These are phyloP conservation scores for Kodamaea ohmeri DNA, from an alignment of 1,139 yeast genomes.

Conservation along the genomic window DNA sequence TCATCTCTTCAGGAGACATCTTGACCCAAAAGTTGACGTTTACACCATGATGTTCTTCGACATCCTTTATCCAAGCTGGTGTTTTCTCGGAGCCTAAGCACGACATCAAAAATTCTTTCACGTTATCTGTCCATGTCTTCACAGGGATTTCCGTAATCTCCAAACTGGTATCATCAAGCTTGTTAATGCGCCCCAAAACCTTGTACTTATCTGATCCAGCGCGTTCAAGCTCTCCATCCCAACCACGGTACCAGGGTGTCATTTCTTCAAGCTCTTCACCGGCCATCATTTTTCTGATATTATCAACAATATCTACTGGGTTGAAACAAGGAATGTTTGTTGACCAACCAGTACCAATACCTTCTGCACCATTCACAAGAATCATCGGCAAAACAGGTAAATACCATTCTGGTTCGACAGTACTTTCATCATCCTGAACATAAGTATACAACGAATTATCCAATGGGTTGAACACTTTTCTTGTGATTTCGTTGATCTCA, in stretches of 20 bases:
- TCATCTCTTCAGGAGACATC: constrained; percentile 78
- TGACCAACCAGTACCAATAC: constrained; percentile 99
- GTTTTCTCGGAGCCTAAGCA: constrained; percentile 75
- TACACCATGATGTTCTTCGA: constrained; percentile 90
- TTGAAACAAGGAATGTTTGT: constrained; percentile 89
- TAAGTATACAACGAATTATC: constrained; percentile 80
- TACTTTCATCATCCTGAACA: constrained; percentile 87
- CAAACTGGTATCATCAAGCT: constrained; percentile 72
- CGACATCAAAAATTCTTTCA: constrained; percentile 77
- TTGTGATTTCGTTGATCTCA: constrained; percentile 72
- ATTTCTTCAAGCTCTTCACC: constrained; percentile 70
- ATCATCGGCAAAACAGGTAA: constrained; percentile 90
- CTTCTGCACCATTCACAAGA: constrained; percentile 93
- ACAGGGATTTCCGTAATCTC: constrained; percentile 94
- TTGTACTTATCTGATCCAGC: constrained; percentile 65
- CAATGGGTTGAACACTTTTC: constrained; percentile 69
- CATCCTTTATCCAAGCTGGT: constrained; percentile 87
- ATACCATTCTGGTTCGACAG: constrained; percentile 96
- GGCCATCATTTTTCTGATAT: constrained; percentile 69
- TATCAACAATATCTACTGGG: constrained; percentile 77
- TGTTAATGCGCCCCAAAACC: constrained; percentile 77
- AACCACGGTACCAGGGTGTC: constrained; percentile 95
- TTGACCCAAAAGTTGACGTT: constrained; percentile 78
- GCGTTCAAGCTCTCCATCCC: constrained; percentile 81
- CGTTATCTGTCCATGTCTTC: constrained; percentile 85